Evolutionary conservation across 345 rosid genomes (phyloP), one percentile per base, ranked within the genome.

Genomic region (Salix arbutifolia): DNA sequence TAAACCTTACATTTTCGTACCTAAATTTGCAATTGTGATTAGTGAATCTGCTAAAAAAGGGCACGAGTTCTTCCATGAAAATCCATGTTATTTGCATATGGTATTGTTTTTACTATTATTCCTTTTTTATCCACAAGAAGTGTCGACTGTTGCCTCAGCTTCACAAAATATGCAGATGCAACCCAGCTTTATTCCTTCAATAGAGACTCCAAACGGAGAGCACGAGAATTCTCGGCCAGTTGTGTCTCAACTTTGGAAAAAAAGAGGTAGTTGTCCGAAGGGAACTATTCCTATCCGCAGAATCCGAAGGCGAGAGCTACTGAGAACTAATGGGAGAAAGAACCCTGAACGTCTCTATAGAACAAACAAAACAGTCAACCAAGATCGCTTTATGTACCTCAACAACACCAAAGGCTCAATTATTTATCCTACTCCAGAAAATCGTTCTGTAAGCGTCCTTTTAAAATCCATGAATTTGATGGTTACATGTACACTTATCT

Each of bases 221-320:
- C 50, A 48, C 28, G 77, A 75, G 70, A 44, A 81, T n/a, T 74
- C 78, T 14, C 53, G 33, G 74, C 71, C 76, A 17, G 73, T 70
- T 2, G 65, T 58, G 18, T 35, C 70, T 25, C 91, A 87, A 70
- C 80, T 65, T 42, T 88, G 90, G 94, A 78, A 82, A 42, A 86
- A 48, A 72, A 85, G 83, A 46, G 89, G 90, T 18, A 46, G 40
- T 13, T 90, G 90, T 77, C 91, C 88, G 0, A 4, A 38, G 0
- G 88, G 90, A 71, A 88, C 90, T 5, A 64, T 90, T 70, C 90
- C 89, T 6, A 78, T 90, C 50, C 85, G 88, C 53, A 79, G 89
- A 77, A 81, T 86, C 33, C 73, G 16, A 64, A 71, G 71, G 58
- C 65, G 75, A 71, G 91, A 87, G 70, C 68, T 89, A n/a, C 37